These are phyloP conservation scores for Agaricales sp. DNA, from an alignment of 1,284 basidiomycete species.

Conservation along the genomic window DNA sequence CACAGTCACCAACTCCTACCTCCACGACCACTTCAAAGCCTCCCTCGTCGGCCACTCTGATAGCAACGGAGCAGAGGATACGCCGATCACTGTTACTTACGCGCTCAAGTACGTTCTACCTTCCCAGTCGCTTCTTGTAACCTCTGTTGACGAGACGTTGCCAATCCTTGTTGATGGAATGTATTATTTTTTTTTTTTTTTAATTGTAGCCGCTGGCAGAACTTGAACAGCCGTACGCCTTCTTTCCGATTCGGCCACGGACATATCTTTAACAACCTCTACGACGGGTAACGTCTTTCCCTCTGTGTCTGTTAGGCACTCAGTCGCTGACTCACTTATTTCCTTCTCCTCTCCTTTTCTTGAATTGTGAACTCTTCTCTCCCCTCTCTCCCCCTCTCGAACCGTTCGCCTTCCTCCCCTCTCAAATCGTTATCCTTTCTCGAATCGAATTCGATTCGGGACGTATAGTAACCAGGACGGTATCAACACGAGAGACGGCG, in stretches of 20 bases:
- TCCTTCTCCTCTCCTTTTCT: too few relatives aligned
- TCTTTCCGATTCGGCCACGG: constrained; percentile 30
- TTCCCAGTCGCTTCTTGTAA: not conserved
- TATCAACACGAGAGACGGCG: constrained; percentile 39
- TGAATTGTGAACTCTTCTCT: too few relatives aligned
- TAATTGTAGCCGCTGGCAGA: constrained; percentile 10
- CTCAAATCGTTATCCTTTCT: too few relatives aligned
- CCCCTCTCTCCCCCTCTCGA: too few relatives aligned
- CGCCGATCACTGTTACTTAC: constrained; percentile 15
- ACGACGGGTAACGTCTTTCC: constrained; percentile 14
- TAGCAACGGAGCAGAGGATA: constrained; percentile 21
- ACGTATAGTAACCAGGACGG: constrained; percentile 35
- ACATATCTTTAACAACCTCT: constrained; percentile 37
- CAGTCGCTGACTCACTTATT: not conserved
- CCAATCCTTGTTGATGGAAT: too few relatives aligned
- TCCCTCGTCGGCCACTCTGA: constrained; percentile 18
- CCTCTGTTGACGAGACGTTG: too few relatives aligned
- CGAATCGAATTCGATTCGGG: too few relatives aligned
- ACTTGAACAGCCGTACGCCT: constrained; percentile 10
- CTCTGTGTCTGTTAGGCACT: not conserved
- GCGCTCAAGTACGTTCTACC: constrained; percentile 9
- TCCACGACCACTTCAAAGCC: constrained; percentile 17
- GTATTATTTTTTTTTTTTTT: too few relatives aligned
- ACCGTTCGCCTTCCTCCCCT: too few relatives aligned
- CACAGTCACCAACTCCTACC: constrained; percentile 12